A percentile compares a stretch with the other conserved stretches of the same genome.
phyloP scores from a whole-genome alignment of 176 grass and related monocot genomes.

The Bothriochloa decipiens region DNA sequence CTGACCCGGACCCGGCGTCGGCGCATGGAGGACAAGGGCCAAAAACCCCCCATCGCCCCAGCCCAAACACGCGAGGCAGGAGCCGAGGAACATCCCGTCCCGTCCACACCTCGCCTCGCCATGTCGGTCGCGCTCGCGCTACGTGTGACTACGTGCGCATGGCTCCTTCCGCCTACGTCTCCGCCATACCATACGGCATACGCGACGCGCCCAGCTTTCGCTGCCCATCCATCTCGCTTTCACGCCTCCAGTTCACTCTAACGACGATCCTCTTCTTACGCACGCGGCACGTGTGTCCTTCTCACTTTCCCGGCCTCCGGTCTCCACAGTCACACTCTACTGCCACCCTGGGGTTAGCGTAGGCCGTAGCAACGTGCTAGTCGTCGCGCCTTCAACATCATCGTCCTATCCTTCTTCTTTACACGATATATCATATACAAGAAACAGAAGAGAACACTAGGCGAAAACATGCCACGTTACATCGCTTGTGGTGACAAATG shows the following conservation, averaged over 20 bases:
- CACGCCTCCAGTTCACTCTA: too few relatives aligned
- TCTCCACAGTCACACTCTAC: not conserved
- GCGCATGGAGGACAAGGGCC: not conserved
- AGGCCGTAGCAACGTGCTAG: not conserved
- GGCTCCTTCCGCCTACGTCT: not conserved
- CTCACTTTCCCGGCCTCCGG: not conserved
- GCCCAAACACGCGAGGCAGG: too few relatives aligned
- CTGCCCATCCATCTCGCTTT: too few relatives aligned
- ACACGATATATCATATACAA: too few relatives aligned
- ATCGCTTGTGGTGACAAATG: slow-evolving; percentile 3
- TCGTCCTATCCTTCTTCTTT: not conserved
- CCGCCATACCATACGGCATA: too few relatives aligned
- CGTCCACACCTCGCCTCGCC: not conserved
- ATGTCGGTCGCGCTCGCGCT: not conserved
- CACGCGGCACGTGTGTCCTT: not conserved
- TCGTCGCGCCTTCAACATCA: not conserved
- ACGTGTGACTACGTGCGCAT: not conserved
- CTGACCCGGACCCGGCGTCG: not conserved
- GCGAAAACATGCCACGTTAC: not conserved
- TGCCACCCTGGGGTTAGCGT: not conserved
- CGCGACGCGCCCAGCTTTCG: too few relatives aligned
- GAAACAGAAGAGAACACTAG: not conserved
- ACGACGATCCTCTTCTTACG: too few relatives aligned
- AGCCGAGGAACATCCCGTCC: not conserved
- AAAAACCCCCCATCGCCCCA: not conserved